Base-by-base conservation (phyloP, 208 protist species). In the Leishmania braziliensis region DNA sequence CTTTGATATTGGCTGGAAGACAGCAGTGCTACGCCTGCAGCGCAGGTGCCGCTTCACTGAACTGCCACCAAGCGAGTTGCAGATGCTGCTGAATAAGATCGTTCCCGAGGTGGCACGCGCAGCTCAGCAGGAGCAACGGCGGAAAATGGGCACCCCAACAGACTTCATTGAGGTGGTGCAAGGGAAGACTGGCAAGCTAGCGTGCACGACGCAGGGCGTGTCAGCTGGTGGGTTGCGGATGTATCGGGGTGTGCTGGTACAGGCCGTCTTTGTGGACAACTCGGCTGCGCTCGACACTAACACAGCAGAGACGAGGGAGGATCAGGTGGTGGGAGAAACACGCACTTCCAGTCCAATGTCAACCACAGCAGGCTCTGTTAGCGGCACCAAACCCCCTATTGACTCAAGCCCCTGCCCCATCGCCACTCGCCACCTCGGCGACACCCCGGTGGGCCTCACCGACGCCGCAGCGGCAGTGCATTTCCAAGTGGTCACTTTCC, bases 21-120 rank as follows among this genome's bases (percentile, higher is more conserved):
- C 23, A 39, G 93, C 89, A 65, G 90, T 91, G 83, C 78, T 97
- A 26, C 89, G 87, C 8, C 82, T 89, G 51, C 18, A 86, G 26
- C 81, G 86, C 18, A 80, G 89, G 16, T 75, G 74, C 54, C 48
- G 56, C 66, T 91, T 89, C 75, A 56, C 86, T 16, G 80, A 91
- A 16, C 69, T 97, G 51, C 66, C 85, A 0, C 70, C 92, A 10
- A 43, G 16, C 3, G 85, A 92, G 71, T 70, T 96, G 20, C 92
- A 97, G 84, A 84, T 90, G 79, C 66, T 96, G 36, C 68, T 93
- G 43, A 97, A 96, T 78, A 92, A 93, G 66, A 93, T 97, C 75
- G 81, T 95, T 14, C 46, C 85, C 4, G 92, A 89, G 83, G 50
- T 84, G 12, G 70, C 90, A 29, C 75, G 87, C 36, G 66, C 71